Base-by-base conservation (phyloP, 768 basidiomycete genomes). In the Hemileccinum rubropunctum region DNA sequence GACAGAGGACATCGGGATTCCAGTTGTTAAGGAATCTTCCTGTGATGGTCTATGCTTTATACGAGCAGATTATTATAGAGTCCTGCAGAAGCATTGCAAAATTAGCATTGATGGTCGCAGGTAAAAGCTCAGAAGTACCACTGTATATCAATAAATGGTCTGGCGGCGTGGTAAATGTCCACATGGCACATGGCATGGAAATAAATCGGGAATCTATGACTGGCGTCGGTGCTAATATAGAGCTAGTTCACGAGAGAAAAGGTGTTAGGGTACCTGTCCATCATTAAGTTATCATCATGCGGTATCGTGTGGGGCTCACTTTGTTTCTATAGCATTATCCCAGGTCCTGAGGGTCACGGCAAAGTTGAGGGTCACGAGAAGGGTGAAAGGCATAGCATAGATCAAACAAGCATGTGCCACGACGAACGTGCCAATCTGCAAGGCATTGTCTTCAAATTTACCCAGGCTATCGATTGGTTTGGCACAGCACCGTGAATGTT, bases 1-100 rank as follows among this genome's bases (percentile, higher is more conserved):
- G 17, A 58, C 5, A n/a, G 58, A 51, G 9, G 42, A 20, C 58
- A 69, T 69, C 17, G 20, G 17, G 26, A 33, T 13, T 15, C 28
- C 26, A 20, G 21, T 44, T 35, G 42, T 48, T 13, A 45, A 38
- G 45, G 48, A 23, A 32, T 39, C 6, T 34, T 18, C 18, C 13
- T 7, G 14, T 33, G 12, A n/a, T 2, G 23, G 12, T n/a, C 27
- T 15, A 21, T 2, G 9, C 7, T 32, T 30, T 28, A 36, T 45
- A 42, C 34, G 10, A 30, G 27, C 10, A 30, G 20, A 33, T 11
- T 21, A 49, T 51, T 40, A 61, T 42, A 48, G 15, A 35, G 9
- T 15, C 30, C 21, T 17, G 21, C n/a, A 30, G 17, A 11, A 21
- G 38, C 10, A 3, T 1, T n/a, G 28, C 26, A 54, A 38, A 56